Base-by-base conservation (phyloP, 2,329 filamentous ascomycete genomes). In the Fusarium decemcellulare region DNA sequence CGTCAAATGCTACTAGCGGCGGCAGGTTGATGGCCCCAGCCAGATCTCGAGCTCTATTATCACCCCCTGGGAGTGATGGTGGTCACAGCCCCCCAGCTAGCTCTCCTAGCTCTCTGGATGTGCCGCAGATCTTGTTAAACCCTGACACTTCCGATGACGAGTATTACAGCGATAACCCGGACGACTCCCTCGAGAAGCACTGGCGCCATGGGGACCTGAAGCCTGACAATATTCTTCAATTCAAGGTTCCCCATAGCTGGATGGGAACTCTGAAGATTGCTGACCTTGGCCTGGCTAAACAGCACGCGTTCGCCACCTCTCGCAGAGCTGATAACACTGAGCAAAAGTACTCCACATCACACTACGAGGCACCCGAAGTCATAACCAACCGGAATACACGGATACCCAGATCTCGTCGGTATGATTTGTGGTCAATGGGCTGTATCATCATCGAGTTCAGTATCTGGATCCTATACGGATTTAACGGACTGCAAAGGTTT, bases 361-460 rank as follows among this genome's bases (percentile, higher is more conserved):
- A 61, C 7, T 72, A 72, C 10, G 66, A 67, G 36, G 61, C 70
- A 2, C 70, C 70, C 6, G 70, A 72, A 15, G 59, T 57, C 0
- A 59, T 50, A 11, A 70, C 39, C 4, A 60, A 18, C 5, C 42
- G 10, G 27, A 16, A 36, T 0, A 5, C 47, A n/a, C 23, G 61
- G 6, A 18, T 52, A 10, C 51, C 65, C 1, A 48, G 67, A 5
- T 76, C 76, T 0, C 67, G 76, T 0, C 61, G 61, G 0, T 79
- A 76, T 12, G 77, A 79, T 8, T 65, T 73, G 5, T 79, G 77
- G 77, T 77, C 76, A 0, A 67, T 79, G 50, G 77, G 77, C 0
- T 78, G 76, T 29, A 72, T 79, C 8, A 67, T 70, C 0, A 59
- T 79, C 1, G 77, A 79, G 51, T 74, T 72, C 1, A 18, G 74